Conservation (phyloP, 495 filamentous ascomycete species). For the Bryoglossum gracile region DNA sequence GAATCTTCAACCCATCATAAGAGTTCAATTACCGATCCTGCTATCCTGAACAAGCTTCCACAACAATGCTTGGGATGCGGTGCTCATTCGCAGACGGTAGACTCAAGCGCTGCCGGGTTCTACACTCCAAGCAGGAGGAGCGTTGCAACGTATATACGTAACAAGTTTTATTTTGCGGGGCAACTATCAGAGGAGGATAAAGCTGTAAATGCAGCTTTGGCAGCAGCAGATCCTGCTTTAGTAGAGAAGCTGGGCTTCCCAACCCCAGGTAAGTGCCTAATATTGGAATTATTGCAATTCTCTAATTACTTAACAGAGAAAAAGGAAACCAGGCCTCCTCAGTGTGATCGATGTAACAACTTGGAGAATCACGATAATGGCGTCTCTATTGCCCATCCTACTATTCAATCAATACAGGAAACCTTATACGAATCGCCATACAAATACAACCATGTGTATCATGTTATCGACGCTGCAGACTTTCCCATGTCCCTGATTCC, state of each 20-base stretch:
- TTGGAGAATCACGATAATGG: conserved; percentile 68
- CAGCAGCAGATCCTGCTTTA: conserved; percentile 16
- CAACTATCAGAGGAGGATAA: conserved; percentile 24
- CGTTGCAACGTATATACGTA: too few species aligned
- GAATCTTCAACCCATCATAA: too few species aligned
- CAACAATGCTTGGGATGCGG: conserved; percentile 80
- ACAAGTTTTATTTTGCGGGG: too few species aligned
- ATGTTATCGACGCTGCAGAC: conserved; percentile 95
- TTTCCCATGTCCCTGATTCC: conserved; percentile 88
- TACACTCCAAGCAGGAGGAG: conserved; percentile 56
- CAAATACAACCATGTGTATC: conserved; percentile 87
- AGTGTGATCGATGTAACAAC: conserved; percentile 84
- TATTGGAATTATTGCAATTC: not conserved
- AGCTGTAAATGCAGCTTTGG: conserved; percentile 29
- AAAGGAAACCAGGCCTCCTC: conserved; percentile 30
- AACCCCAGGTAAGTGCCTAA: conserved; percentile 9
- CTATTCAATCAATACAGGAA: conserved; percentile 65
- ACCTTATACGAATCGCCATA: conserved; percentile 82
- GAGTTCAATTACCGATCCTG: too few species aligned
- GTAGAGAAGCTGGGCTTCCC: not conserved
- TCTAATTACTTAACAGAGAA: conserved; percentile 8
- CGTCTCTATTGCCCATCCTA: conserved; percentile 65
- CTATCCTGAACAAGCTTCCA: conserved; percentile 39
- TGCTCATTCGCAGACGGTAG: conserved; percentile 66
- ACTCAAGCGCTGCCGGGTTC: conserved; percentile 68